Conservation (phyloP, 2,329 filamentous ascomycete genomes). For the Aspergillus sergii region DNA sequence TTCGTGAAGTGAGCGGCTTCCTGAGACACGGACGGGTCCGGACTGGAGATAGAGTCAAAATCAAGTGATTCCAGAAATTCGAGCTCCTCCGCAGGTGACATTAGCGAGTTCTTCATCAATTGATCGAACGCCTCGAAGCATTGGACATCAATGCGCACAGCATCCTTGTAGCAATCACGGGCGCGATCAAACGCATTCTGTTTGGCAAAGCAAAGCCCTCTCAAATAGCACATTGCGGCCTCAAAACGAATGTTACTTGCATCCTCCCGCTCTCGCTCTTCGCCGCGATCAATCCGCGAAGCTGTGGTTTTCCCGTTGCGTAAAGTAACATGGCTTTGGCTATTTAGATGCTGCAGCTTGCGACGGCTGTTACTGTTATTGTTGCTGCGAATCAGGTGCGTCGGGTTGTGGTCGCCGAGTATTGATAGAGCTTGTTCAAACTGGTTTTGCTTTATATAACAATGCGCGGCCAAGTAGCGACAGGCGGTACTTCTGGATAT, state of each 20-base stretch:
- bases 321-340: slow-evolving; percentile 53
- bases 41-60: slow-evolving; percentile 78
- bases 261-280: slow-evolving; percentile 69
- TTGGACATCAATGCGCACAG: slow-evolving; percentile 93
- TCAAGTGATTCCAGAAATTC: slow-evolving; percentile 84
- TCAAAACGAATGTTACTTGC: slow-evolving; percentile 80
- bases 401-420: slow-evolving; percentile 92
- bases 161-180: slow-evolving; percentile 98
- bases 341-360: slow-evolving; percentile 70
- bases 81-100: slow-evolving; percentile 88
- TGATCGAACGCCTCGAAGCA: slow-evolving; percentile 99
- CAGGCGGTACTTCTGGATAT: slow-evolving; percentile 81
- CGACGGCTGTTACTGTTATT: slow-evolving; percentile 67
- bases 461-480: slow-evolving; percentile 90
- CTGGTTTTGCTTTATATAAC: slow-evolving; percentile 86
- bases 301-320: slow-evolving; percentile 50
- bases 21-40: slow-evolving; percentile 70
- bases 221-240: slow-evolving; percentile 94
- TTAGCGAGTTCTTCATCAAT: slow-evolving; percentile 92
- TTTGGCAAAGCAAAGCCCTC: slow-evolving; percentile 92
- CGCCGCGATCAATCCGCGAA: slow-evolving; percentile 58
- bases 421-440: slow-evolving; percentile 85
- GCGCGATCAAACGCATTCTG: slow-evolving; percentile 96
- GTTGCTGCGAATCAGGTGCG: slow-evolving; percentile 74
- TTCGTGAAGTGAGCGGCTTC: slow-evolving; percentile 92